Evolutionary conservation across 192 early-diverging fungal genomes (phyloP).

Genomic region (Glomus cerebriforme): DNA sequence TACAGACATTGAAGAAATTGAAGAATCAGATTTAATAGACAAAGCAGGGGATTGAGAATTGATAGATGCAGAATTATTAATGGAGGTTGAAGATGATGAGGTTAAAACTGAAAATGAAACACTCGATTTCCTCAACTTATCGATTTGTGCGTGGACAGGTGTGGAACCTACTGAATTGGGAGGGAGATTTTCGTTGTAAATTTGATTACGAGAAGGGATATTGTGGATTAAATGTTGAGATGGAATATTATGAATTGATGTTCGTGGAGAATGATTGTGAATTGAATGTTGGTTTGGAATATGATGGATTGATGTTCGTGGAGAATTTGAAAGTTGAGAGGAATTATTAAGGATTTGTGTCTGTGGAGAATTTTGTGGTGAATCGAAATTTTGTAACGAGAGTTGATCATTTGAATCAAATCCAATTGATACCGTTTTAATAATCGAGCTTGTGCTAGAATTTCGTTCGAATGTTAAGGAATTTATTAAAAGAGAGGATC

Average conservation of each 20-base stretch:
- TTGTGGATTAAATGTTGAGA: neutral
- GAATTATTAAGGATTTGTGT: neutral
- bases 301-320: neutral
- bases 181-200: neutral
- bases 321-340: too few relatives aligned
- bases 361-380: neutral
- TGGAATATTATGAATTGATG: neutral
- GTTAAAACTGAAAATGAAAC: neutral
- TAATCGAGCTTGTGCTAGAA: too few relatives aligned
- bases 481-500: too few relatives aligned
- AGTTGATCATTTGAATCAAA: too few relatives aligned
- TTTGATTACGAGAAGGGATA: neutral
- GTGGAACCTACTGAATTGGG: neutral
- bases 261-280: neutral
- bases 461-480: too few relatives aligned
- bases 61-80: too few relatives aligned
- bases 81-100: too few relatives aligned
- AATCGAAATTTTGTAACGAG: too few relatives aligned
- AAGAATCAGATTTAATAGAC: neutral
- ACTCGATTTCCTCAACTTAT: neutral
- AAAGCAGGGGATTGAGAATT: neutral
- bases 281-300: neutral
- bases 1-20: neutral
- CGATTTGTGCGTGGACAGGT: neutral
- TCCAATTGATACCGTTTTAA: too few relatives aligned